Base-by-base conservation (phyloP, 2,329 filamentous ascomycete genomes). In the Colletotrichum lini region DNA sequence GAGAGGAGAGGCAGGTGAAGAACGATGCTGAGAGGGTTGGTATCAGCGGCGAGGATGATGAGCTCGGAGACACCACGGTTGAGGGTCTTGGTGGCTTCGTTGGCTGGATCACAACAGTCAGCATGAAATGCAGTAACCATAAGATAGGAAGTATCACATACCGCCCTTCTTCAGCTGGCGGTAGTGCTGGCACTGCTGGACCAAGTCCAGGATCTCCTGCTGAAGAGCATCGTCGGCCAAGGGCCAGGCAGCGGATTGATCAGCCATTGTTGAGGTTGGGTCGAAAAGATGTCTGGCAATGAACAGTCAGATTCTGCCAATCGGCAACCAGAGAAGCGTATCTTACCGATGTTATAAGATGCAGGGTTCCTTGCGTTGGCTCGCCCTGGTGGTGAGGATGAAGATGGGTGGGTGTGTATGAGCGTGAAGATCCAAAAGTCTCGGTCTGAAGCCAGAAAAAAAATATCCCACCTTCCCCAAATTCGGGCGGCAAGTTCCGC, bases 21-120 rank as follows among this genome's bases (percentile, higher is more conserved):
- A 59, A 97, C 88, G 76, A 98, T 98, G 64, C 94, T 93, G 62
- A 98, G 88, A 52, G 95, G 95, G 70, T 90, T 89, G 77, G 94
- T 96, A 81, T 98, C 96, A 74, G 94, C 95, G 58, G 95, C 94
- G 65, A 98, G 90, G 77, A 98, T 89, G 79, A 98, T 92, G 74
- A 98, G 87, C 85, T 98, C 96, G 76, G 91, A 91, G 73, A 96
- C 95, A 84, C 96, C 95, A 77, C 96, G 92, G 87, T 96, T 97
- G 61, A 98, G 88, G 1, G 94, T 93, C 88, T 97, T 97, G 80
- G 94, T 97, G 47, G 90, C 86, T 82, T 74, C 65, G 65, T 70
- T 72, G 50, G 57, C 58, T 63, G 52, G 8, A 53, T 64, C 16
- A 42, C 15, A 59, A 44, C 38, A 64, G 64, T 62, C 21, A 53